Conservation (phyloP, 768 basidiomycete genomes). For the Gyrodon lividus region DNA sequence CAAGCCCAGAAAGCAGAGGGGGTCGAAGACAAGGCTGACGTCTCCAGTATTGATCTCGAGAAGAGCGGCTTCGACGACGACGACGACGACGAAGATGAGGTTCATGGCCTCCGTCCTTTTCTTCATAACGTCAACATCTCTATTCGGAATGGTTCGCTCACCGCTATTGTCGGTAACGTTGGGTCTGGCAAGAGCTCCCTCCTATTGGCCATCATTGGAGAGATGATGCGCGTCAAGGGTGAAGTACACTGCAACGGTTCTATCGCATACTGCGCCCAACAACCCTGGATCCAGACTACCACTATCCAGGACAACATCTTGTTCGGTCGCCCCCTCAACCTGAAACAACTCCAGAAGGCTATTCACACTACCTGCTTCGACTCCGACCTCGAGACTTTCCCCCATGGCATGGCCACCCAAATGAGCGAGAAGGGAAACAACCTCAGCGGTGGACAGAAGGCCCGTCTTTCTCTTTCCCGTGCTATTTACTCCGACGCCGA, state of each 20-base stretch:
- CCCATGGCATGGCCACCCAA: slow-evolving; percentile 37
- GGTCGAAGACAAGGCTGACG: slow-evolving; percentile 7
- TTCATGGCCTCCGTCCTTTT: slow-evolving; percentile 12
- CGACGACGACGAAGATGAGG: slow-evolving; percentile 5
- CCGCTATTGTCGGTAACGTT: slow-evolving; percentile 26
- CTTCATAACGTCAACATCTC: slow-evolving; percentile 21
- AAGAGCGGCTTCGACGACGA: background rate
- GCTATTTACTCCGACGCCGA: slow-evolving; percentile 44
- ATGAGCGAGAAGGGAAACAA: slow-evolving; percentile 49
- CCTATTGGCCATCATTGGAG: slow-evolving; percentile 30
- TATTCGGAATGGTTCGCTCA: slow-evolving; percentile 22
- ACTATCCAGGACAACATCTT: slow-evolving; percentile 33
- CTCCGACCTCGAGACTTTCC: slow-evolving; percentile 29
- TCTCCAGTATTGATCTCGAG: slow-evolving; percentile 7
- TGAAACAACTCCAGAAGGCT: slow-evolving; percentile 25
- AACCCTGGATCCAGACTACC: slow-evolving; percentile 32
- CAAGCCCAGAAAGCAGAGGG: background rate
- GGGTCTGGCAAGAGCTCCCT: slow-evolving; percentile 31
- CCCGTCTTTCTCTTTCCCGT: slow-evolving; percentile 45
- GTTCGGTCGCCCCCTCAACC: slow-evolving; percentile 29
- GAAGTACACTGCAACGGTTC: slow-evolving; percentile 23
- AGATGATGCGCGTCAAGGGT: slow-evolving; percentile 29
- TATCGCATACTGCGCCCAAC: slow-evolving; percentile 33
- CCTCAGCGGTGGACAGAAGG: slow-evolving; percentile 49
- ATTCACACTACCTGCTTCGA: slow-evolving; percentile 29